A percentile compares a stretch with the other conserved stretches of the same genome.
phyloP scores from a whole-genome alignment of 768 basidiomycete genomes.

The Psilocybe subaeruginosa region DNA sequence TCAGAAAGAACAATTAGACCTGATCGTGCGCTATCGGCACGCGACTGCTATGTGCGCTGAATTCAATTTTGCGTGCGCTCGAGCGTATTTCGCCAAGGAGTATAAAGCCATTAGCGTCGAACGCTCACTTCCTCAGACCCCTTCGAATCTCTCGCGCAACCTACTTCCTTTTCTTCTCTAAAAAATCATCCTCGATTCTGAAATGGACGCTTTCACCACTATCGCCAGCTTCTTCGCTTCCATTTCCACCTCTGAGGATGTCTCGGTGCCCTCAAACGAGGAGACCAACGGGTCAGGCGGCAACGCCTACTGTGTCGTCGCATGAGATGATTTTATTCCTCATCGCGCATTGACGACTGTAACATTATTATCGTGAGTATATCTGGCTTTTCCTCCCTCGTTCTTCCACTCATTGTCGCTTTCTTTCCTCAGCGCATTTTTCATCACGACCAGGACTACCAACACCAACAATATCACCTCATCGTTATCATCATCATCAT shows the following conservation, averaged over 20 bases:
- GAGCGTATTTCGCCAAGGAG: background rate
- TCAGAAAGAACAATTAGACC: conserved; percentile 21
- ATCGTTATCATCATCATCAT: conserved; percentile 6
- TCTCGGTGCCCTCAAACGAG: conserved; percentile 17
- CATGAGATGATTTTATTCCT: conserved; percentile 20
- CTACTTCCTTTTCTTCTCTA: conserved; percentile 2
- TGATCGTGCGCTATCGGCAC: background rate
- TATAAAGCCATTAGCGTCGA: conserved; percentile 7
- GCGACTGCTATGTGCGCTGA: background rate
- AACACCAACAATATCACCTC: background rate
- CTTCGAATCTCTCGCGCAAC: background rate
- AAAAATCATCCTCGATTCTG: conserved; percentile 12
- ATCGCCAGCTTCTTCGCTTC: conserved; percentile 23
- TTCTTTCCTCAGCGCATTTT: conserved; percentile 9
- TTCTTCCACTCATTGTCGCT: background rate
- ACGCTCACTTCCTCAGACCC: background rate
- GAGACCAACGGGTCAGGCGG: conserved; percentile 13
- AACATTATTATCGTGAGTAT: conserved; percentile 23
- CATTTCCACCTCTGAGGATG: conserved; percentile 21
- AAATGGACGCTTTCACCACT: conserved; percentile 30
- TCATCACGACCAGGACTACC: conserved; percentile 1
- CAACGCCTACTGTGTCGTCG: conserved; percentile 27
- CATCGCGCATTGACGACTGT: conserved; percentile 20
- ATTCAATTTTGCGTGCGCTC: background rate
- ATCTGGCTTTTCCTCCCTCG: background rate